Conservation (phyloP, 441 rosid genomes). For the Rhodomyrtus psidioides region DNA sequence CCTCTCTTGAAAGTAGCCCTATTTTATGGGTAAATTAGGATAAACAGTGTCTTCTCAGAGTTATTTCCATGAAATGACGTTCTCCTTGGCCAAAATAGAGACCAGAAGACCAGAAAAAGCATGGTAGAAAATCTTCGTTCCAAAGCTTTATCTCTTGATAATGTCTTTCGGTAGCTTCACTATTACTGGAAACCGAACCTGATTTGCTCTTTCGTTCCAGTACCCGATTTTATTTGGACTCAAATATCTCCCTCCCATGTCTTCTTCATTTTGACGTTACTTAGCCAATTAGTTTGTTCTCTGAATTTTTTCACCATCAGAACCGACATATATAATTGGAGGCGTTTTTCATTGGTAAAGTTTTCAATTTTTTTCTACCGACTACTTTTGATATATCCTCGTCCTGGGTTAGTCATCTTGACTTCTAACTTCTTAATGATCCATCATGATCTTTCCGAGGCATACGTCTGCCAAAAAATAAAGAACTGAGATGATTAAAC, state of each 20-base stretch:
- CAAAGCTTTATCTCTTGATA: not conserved
- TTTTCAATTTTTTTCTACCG: not conserved
- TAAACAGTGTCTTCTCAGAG: no score
- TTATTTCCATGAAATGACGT: not conserved
- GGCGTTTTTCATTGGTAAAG: not conserved
- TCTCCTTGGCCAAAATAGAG: not conserved
- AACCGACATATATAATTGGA: no score
- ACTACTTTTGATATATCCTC: not conserved
- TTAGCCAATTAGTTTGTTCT: not conserved
- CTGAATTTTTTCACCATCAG: not conserved
- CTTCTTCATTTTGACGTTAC: no score
- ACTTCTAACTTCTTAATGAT: not conserved
- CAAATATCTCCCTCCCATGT: not conserved
- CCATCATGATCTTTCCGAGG: not conserved
- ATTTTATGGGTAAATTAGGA: no score
- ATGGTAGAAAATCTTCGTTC: not conserved
- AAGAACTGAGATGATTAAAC: not conserved
- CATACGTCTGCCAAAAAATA: not conserved
- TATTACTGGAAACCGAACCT: not conserved
- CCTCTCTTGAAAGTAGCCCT: no score
- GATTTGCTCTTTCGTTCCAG: not conserved
- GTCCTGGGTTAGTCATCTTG: not conserved
- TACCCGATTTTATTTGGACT: not conserved
- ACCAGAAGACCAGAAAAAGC: not conserved
- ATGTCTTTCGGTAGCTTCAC: not conserved